phyloP scores from a whole-genome alignment of 805 yeast genomes.

The Komagataella pseudopastoris region DNA sequence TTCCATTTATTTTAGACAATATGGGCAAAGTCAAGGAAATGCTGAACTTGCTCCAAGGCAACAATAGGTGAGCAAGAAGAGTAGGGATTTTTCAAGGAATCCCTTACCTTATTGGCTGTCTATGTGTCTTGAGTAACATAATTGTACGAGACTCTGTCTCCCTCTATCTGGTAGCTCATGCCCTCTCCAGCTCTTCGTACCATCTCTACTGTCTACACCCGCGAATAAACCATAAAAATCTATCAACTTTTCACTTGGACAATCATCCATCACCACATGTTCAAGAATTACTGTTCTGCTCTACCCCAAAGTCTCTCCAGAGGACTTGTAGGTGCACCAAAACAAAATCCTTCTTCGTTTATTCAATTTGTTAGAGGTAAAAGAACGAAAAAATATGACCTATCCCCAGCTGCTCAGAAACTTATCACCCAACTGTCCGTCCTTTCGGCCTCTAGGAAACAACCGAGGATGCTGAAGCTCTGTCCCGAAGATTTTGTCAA shows the following conservation, averaged over 20 bases:
- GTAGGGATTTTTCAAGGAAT: no score
- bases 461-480: conserved; percentile 68
- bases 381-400: conserved; percentile 28
- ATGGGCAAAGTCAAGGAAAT: no score
- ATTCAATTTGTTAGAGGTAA: conserved; percentile 29
- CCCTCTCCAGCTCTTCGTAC: no score
- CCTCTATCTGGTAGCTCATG: no score
- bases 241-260: not conserved
- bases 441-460: conserved; percentile 75
- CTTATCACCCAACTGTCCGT: conserved; percentile 53
- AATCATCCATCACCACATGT: not conserved
- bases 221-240: not conserved
- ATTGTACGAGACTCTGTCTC: no score
- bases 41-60: no score
- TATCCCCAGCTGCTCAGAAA: conserved; percentile 29
- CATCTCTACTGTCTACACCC: not conserved
- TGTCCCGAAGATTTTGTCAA: conserved; percentile 73
- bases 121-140: no score
- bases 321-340: not conserved
- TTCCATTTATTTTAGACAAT: no score
- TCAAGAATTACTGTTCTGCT: not conserved
- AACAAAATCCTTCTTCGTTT: not conserved
- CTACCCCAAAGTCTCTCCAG: not conserved
- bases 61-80: no score
- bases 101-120: no score